These are phyloP conservation scores for Apiospora pterosperma DNA, from an alignment of 2,329 filamentous ascomycete species.

Conservation along the genomic window DNA sequence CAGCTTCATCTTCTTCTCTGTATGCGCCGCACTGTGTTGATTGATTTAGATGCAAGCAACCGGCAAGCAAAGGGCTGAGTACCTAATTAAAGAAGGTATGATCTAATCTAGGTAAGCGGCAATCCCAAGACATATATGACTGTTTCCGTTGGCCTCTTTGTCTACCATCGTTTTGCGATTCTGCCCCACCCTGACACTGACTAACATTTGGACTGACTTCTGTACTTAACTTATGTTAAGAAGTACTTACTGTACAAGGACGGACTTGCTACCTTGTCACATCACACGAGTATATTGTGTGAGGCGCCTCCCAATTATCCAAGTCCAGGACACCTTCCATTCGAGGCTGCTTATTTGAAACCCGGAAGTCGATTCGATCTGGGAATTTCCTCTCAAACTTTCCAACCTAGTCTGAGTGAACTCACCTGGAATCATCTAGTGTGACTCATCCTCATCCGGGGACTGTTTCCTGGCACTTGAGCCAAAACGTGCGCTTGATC, in stretches of 20 bases:
- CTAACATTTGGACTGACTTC: not conserved
- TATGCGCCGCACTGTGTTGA: constrained; percentile 5
- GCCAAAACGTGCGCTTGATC: not conserved
- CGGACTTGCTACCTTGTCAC: not conserved
- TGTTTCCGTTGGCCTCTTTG: not conserved
- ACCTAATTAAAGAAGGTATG: not conserved
- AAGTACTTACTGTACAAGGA: not conserved
- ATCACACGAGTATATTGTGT: not conserved
- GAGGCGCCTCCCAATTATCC: not conserved
- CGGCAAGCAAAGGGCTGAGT: not conserved
- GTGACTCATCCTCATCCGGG: not conserved
- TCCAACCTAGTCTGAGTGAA: not conserved
- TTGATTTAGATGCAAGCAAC: not conserved
- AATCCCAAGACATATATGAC: not conserved
- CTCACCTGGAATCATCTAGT: not conserved
- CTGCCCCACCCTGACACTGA: not conserved
- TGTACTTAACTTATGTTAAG: too few relatives aligned
- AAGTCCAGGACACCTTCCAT: not conserved
- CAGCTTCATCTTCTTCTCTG: not conserved
- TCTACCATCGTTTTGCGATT: not conserved
- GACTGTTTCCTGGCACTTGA: not conserved
- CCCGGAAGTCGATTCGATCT: not conserved
- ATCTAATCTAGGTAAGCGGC: not conserved
- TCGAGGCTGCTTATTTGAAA: not conserved
- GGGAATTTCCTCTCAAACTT: not conserved